Base-by-base conservation (phyloP, 2,329 filamentous ascomycete species). In the Trichoderma semiorbis region DNA sequence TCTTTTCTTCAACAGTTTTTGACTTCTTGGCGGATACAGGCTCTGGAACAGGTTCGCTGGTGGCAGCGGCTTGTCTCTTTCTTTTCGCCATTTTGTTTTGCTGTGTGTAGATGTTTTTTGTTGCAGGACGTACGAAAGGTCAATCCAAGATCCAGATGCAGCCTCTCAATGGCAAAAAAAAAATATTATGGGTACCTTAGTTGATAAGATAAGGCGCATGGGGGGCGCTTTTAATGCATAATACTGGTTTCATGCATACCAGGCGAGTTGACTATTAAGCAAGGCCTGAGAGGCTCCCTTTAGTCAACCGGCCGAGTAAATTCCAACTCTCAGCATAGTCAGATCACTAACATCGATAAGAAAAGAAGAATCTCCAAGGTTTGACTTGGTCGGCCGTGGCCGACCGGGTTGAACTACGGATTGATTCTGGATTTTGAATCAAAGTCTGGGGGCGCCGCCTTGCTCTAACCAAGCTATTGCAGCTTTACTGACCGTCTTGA, bases 51-150 rank as follows among this genome's bases (percentile, higher is more conserved):
- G 76, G 60, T 12, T 79, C 77, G 69, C 74, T 77, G 69, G 74
- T 76, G 16, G 74, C 71, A 26, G 74, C 78, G 24, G 81, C 79
- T 73, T 82, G 79, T 78, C 84, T 84, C 83, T 86, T 87, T 78
- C 85, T 81, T 76, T 87, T 87, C 21, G 78, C 84, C 85, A 87
- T 86, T 72, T 69, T 74, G 50, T 64, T 71, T 64, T 60, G 73
- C 30, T 55, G n/a, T 36, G 26, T 28, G n/a, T 36, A 4, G 4
- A 18, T 28, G 10, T 5, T 28, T 70, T 43, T n/a, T 10, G 57
- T 28, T 53, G n/a, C 47, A n/a, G 24, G 34, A 43, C 14, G 28
- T 36, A 63, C 7, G 24, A 26, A 12, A 64, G 8, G 57, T 36
- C 32, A 60, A 14, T 68, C 55, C n/a, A 34, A 34, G 21, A 34